Conservation (phyloP, 2,329 filamentous ascomycete species). For the Neonectria neomacrospora region DNA sequence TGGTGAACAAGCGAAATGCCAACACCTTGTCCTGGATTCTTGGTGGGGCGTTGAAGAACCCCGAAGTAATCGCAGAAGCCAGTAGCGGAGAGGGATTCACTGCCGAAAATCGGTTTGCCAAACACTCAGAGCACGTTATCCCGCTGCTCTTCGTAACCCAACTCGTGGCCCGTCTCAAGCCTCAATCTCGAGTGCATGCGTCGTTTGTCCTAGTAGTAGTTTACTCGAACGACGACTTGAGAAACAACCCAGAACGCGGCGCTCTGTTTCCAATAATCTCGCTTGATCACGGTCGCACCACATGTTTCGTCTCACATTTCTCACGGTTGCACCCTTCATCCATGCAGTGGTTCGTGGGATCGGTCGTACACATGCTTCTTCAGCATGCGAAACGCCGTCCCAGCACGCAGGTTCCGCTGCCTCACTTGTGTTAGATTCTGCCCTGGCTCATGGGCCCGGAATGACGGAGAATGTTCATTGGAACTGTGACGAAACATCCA, state of each 20-base stretch:
- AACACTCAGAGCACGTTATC: not conserved
- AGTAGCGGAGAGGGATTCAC: not conserved
- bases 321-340: slow-evolving; percentile 30
- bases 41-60: slow-evolving; percentile 32
- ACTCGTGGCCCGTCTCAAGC: not conserved
- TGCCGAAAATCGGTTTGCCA: not conserved
- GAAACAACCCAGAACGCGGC: slow-evolving; percentile 24
- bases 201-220: slow-evolving; percentile 10
- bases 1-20: not conserved
- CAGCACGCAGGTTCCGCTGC: slow-evolving; percentile 11
- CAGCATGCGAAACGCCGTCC: slow-evolving; percentile 21
- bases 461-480: not conserved
- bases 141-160: slow-evolving; percentile 9
- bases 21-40: slow-evolving; percentile 7
- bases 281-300: slow-evolving; percentile 39
- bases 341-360: slow-evolving; percentile 30
- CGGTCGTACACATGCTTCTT: slow-evolving; percentile 22
- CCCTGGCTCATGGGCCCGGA: slow-evolving; percentile 2
- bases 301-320: slow-evolving; percentile 35
- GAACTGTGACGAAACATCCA: slow-evolving; percentile 9
- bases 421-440: slow-evolving; percentile 19
- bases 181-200: not conserved
- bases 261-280: slow-evolving; percentile 38
- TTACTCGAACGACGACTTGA: slow-evolving; percentile 15
- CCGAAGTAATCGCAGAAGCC: slow-evolving; percentile 23